phyloP scores from a whole-genome alignment of 768 basidiomycete genomes.

The Inosperma sp. region DNA sequence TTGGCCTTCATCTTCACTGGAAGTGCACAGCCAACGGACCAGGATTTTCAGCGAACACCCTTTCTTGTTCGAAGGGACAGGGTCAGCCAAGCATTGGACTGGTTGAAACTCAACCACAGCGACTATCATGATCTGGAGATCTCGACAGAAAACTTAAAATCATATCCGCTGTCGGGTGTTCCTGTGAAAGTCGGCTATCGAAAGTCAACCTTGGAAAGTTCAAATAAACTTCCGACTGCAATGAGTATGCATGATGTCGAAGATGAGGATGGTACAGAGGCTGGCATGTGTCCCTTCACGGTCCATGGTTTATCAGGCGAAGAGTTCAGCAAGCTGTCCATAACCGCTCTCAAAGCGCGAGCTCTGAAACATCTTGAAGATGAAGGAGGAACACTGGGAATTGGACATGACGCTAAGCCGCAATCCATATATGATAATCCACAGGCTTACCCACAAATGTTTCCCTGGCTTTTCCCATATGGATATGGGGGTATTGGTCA shows the following conservation, averaged over 20 bases:
- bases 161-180: slow-evolving; percentile 19
- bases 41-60: slow-evolving; percentile 2
- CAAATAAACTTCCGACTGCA: slow-evolving; percentile 13
- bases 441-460: too few relatives aligned
- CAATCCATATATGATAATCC: too few relatives aligned
- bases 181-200: slow-evolving; percentile 25
- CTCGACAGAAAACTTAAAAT: slow-evolving; percentile 20
- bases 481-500: slow-evolving; percentile 25
- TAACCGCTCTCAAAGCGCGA: slow-evolving; percentile 15
- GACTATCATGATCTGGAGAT: slow-evolving; percentile 30
- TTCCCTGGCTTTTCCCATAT: too few relatives aligned
- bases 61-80: slow-evolving; percentile 17
- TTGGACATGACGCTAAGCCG: slow-evolving; percentile 21
- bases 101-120: slow-evolving; percentile 29
- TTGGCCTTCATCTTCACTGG: slow-evolving; percentile 14
- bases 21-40: background rate
- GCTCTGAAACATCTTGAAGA: slow-evolving; percentile 26
- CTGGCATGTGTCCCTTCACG: slow-evolving; percentile 31
- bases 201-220: background rate
- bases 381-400: slow-evolving; percentile 22
- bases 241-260: slow-evolving; percentile 20
- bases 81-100: too few relatives aligned
- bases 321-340: slow-evolving; percentile 15
- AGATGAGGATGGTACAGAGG: slow-evolving; percentile 23
- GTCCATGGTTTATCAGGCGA: slow-evolving; percentile 33